Base-by-base conservation (phyloP, 2,329 filamentous ascomycete genomes). In the Diaporthe citriasiana region DNA sequence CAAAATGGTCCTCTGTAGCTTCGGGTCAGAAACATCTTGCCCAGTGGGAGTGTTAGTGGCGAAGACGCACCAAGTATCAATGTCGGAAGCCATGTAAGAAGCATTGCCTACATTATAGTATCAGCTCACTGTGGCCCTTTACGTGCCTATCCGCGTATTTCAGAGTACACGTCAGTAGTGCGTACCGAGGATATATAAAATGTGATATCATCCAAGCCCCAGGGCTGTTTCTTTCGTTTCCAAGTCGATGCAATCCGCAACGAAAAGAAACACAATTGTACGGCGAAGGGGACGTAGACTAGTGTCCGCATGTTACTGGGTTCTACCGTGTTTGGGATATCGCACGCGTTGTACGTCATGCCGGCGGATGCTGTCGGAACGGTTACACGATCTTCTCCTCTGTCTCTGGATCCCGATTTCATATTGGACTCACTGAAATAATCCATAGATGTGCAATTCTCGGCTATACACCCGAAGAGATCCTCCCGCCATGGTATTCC, bases 201-300 rank as follows among this genome's bases (percentile, higher is more conserved):
- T 22, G 38, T 30, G 25, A 63, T 30, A n/a, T 63, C 57, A 63
- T 63, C 57, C 1, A 45, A 4, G 4, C 57, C 57, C 57, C 57
- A 63, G 22, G 57, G 57, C 38, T 63, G 57, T 8, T 63, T 63
- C 57, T 63, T n/a, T 8, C 57, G 57, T 45, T 63, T 42, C 57
- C 57, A 63, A 3, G 30, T 45, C 22, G 57, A 63, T 45, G 25
- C 38, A 0, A 63, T 45, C n/a, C 57, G 57, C 57, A 63, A 45
- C 13, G 25, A 25, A 13, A 63, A 63, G 57, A 63, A 63, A 4
- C 38, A 63, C 25, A 63, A 13, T 10, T 63, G 57, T 17, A 63
- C 57, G 25, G 25, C 17, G 38, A 63, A 63, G 17, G 57, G 57
- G 9, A 63, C 13, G 3, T 63, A 63, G 30, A 63, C 57, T 1